Base-by-base conservation (phyloP, 441 rosid species). In the Populus tomentosa region DNA sequence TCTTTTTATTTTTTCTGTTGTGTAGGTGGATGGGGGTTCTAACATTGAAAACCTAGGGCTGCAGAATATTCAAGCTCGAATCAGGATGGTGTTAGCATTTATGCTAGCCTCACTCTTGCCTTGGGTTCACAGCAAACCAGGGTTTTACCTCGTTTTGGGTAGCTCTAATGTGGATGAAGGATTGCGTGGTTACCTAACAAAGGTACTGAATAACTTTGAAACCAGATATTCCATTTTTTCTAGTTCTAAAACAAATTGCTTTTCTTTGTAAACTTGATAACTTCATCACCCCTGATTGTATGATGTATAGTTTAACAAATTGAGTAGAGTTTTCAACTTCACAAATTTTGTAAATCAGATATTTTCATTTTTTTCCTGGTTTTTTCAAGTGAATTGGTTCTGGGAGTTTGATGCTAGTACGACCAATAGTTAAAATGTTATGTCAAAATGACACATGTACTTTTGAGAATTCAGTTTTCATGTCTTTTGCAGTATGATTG, bases 121-220 rank as follows among this genome's bases (percentile, higher is more conserved):
- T 72, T 94, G 99, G 98, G 98, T 91, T 84, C 98, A 96, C 84
- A 91, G 78, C 79, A 96, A 94, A 80, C 82, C 88, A 21, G 98
- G 99, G 13, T 96, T 94, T 85, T 96, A 91, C 87, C 98, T 96
- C 66, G 98, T 94, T 81, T 72, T 94, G 75, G 98, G 99, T 68
- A 92, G 98, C 89, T 96, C 99, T 74, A 96, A 94, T 20, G 98
- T 96, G 56, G 99, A 95, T 82, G 98, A 95, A 88, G 99, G 93
- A 70, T 86, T 95, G 84, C 95, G 98, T 71, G 98, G 99, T 79
- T 95, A 95, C 85, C 84, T 95, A 59, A 95, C 99, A 10, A 95
- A 95, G 98, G 98, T 95, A 79, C 66, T 68, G 8, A 32, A 65
- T 50, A 16, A 6, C 68, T 38, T 70, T 10, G 23, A 72, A 24